Conservation (phyloP, 31 red algal species). For the Asparagopsis taxiformis region DNA sequence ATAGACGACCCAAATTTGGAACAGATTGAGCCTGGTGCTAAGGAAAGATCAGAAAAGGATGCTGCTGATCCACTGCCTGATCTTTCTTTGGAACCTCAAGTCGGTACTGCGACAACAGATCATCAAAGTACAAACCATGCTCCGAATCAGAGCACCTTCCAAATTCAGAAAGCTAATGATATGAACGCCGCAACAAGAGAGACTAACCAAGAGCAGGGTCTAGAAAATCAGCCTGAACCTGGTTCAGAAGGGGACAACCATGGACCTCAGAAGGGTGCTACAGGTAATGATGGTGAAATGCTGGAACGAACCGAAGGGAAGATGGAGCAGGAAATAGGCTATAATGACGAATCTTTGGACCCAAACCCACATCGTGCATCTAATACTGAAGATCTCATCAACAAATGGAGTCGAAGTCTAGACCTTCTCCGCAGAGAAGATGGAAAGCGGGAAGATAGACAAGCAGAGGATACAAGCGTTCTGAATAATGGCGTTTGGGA, state of each 20-base stretch:
- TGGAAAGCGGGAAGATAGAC: not conserved
- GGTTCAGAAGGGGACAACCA: not conserved
- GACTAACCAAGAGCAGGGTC: not conserved
- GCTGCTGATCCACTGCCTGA: not conserved
- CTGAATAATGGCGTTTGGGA: not conserved
- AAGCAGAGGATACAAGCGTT: not conserved
- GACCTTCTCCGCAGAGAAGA: not conserved
- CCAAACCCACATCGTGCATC: constrained; percentile 1
- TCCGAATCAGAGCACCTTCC: not conserved
- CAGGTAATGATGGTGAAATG: not conserved
- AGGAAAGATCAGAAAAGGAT: not conserved
- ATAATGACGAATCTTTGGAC: not conserved
- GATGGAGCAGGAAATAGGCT: not conserved
- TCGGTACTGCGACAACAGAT: not conserved
- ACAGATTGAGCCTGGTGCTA: not conserved
- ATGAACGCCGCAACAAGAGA: not conserved
- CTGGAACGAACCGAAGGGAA: not conserved
- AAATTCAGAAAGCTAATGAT: not conserved
- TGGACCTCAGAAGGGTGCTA: not conserved
- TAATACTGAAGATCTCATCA: not conserved
- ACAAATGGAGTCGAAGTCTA: not conserved
- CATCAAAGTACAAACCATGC: not conserved
- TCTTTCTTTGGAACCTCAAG: not conserved
- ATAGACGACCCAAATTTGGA: not conserved
- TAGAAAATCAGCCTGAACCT: not conserved